Evolutionary conservation across 768 basidiomycete genomes (phyloP), one percentile per base, ranked within the genome.

Genomic region (Neoboletus brunneissimus): DNA sequence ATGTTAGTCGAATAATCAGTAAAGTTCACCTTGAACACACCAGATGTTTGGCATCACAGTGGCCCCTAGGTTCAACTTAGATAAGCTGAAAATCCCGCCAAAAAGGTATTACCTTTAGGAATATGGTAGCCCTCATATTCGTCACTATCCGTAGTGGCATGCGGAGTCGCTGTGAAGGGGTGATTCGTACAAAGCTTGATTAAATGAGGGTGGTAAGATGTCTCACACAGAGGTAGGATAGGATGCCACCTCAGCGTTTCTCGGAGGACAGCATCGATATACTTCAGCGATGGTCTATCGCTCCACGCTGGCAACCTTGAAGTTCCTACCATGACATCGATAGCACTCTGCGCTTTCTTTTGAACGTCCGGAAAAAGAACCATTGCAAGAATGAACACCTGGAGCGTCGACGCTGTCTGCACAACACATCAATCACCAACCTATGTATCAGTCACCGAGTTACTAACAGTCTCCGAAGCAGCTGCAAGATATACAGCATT

Each of bases 311-410:
- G 75, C 22, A 72, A 59, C 40, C 69, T 64, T 18, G 59, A 58
- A 6, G 56, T 38, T 27, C 65, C 67, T 9, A 71, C 50, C 18
- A 63, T 54, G 2, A 25, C n/a, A 59, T 75, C 71, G n/a, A 76
- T 62, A 35, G 64, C 57, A 15, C 50, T 55, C 42, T 72, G 74
- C 3, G 71, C 74, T 35, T 58, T 67, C 29, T 23, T 54, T 52
- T 69, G 64, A 23, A 64, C 57, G 9, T 68, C 63, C 2, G 72
- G 75, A 53, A 70, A 64, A 16, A 64, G 61, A 5, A 66, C 61
- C 74, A 75, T 76, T 4, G 72, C 71, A 23, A 72, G 67, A n/a
- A 74, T 32, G 51, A 76, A 73, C 5, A 58, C 67, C 35, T 58
- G 61, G 13, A 77, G 56, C 9, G 59, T 51, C 9, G 68, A 64